Evolutionary conservation across 2,329 filamentous ascomycete genomes (phyloP).

Genomic region (Paramyrothecium sp.): DNA sequence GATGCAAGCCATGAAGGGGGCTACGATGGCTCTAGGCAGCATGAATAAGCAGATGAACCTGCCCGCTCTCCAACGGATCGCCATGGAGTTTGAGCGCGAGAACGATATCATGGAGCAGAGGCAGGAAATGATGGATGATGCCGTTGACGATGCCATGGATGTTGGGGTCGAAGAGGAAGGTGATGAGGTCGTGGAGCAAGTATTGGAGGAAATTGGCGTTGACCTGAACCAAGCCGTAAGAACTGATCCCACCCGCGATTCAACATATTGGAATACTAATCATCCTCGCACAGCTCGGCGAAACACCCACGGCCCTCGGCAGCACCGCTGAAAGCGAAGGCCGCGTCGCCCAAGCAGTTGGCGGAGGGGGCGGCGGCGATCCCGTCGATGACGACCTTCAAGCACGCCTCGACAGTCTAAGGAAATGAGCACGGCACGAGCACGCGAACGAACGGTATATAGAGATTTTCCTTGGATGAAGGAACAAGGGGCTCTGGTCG

Average conservation of each 20-base stretch:
- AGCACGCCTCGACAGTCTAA: conserved; percentile 85
- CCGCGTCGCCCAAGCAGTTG: conserved; percentile 83
- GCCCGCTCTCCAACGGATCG: conserved; percentile 89
- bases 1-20: conserved; percentile 99
- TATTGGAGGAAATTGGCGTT: conserved; percentile 94
- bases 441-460: neutral
- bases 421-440: conserved; percentile 42
- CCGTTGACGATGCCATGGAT: conserved; percentile 94
- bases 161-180: conserved; percentile 89
- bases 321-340: conserved; percentile 70
- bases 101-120: conserved; percentile 99
- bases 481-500: too few species aligned
- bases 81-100: conserved; percentile 98
- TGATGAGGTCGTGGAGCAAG: conserved; percentile 94
- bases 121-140: conserved; percentile 99
- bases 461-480: too few species aligned
- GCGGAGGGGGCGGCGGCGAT: conserved; percentile 60
- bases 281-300: conserved; percentile 68
- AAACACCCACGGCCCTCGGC: conserved; percentile 84
- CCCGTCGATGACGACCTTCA: conserved; percentile 89
- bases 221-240: conserved; percentile 87
- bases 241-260: conserved; percentile 1
- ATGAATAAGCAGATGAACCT: conserved; percentile 99
- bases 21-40: conserved; percentile 85
- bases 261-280: conserved; percentile 18